Evolutionary conservation across 441 rosid species (phyloP), one percentile per base, ranked within the genome.

Genomic region (Eutrema salsugineum): DNA sequence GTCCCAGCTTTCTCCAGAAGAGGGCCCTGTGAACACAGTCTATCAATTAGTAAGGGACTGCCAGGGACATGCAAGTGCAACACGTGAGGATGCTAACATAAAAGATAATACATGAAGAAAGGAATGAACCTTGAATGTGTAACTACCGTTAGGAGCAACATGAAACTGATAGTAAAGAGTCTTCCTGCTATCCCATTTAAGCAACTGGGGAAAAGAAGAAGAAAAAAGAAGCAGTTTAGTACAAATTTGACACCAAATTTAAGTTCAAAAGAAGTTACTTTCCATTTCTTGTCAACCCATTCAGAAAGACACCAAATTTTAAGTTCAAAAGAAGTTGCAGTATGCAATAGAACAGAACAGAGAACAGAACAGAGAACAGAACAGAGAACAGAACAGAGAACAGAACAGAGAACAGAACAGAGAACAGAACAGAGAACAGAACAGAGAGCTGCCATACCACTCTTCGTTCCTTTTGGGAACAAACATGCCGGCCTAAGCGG

Each of bases 131-230:
- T 50, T 50, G 15, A 50, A 12, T 50, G 16, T 50, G 56, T 50
- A 50, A 50, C 33, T 50, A 50, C 56, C 56, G 4, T 50, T 33
- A 8, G 56, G 56, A 24, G 56, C 3, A 50, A 50, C 56, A 24
- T 50, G 56, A 50, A 96, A 91, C 3, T 81, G 87, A 62, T 91
- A 91, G 36, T 64, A 28, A 49, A 78, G 84, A 1, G 90, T 78
- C 63, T 58, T 81, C 7, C 79, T 83, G 14, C 86, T 71, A 76
- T 85, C 88, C 93, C n/a, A 81, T 32, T 80, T 79, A 51, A 74
- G 48, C 32, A 15, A 24, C 97, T 93, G 84, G 72, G 42, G 56
- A 36, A 67, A 56, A 42, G n/a, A 61, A 8, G n/a, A n/a, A n/a
- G n/a, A n/a, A 11, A 11, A 28, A 60, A 8, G 17, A 68, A 22